phyloP scores from a whole-genome alignment of 495 filamentous ascomycete species.

The Neurospora cerealis region DNA sequence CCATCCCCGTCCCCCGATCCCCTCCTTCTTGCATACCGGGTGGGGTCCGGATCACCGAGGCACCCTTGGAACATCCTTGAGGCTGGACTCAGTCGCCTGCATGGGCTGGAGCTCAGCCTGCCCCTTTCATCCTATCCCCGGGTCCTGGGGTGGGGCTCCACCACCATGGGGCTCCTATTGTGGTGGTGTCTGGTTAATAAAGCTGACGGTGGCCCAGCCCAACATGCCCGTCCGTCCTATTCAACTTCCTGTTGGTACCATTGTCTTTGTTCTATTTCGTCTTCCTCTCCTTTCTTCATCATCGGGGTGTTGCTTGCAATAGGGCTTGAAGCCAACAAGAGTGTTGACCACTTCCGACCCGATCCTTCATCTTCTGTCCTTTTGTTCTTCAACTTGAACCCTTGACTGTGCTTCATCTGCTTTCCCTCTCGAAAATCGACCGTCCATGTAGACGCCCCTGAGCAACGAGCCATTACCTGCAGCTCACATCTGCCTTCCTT shows the following conservation, averaged over 20 bases:
- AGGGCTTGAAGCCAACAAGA: background rate
- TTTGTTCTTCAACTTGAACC: background rate
- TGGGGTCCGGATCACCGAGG: background rate
- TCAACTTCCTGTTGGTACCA: background rate
- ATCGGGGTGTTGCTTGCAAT: background rate
- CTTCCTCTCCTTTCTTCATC: background rate
- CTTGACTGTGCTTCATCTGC: background rate
- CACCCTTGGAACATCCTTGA: background rate
- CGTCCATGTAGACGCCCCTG: background rate
- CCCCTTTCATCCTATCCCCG: background rate
- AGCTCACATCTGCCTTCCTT: constrained; percentile 3
- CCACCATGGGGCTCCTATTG: background rate
- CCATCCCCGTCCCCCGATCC: background rate
- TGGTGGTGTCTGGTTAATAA: background rate
- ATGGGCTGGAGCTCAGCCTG: background rate
- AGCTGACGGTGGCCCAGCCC: background rate
- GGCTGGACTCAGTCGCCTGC: background rate
- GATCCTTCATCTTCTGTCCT: background rate
- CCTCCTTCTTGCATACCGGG: background rate
- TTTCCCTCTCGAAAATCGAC: background rate
- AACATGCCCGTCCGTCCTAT: background rate
- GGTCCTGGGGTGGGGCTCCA: background rate
- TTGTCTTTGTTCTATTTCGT: background rate
- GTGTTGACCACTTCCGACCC: constrained; percentile 1
- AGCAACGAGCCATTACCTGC: background rate